phyloP scores from a whole-genome alignment of 1,139 yeast species.

The Pichia sp. region DNA sequence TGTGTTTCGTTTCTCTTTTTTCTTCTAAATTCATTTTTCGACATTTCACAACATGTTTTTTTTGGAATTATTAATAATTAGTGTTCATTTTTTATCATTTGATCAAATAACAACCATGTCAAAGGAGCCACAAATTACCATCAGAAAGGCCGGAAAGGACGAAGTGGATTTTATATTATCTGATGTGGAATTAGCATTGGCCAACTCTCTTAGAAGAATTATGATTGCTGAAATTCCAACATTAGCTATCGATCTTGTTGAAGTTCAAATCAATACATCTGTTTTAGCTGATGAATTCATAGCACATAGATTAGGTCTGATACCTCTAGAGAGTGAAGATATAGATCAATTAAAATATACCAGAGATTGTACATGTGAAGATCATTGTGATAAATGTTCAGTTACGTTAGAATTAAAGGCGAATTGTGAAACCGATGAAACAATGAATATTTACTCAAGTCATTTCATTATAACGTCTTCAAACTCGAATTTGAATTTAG shows the following conservation, averaged over 20 bases:
- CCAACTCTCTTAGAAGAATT: constrained; percentile 85
- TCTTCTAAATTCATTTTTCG: not conserved
- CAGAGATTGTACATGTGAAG: constrained; percentile 96
- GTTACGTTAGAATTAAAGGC: constrained; percentile 84
- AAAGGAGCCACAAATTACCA: constrained; percentile 73
- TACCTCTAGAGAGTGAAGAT: constrained; percentile 81
- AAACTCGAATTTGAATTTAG: constrained; percentile 43
- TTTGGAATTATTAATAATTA: not conserved
- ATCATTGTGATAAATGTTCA: constrained; percentile 91
- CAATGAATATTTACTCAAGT: constrained; percentile 84
- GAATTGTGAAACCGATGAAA: constrained; percentile 78
- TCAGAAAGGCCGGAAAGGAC: constrained; percentile 77
- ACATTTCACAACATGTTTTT: not conserved
- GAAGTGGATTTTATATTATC: constrained; percentile 85
- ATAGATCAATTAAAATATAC: constrained; percentile 77
- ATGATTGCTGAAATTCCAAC: constrained; percentile 98
- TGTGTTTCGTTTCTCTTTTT: not conserved
- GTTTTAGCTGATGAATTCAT: constrained; percentile 96
- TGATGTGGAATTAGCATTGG: constrained; percentile 84
- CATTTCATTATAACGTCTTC: constrained; percentile 58
- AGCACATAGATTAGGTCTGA: constrained; percentile 85
- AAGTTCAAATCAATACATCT: constrained; percentile 85
- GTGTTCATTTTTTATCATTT: not conserved
- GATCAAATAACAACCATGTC: constrained; percentile 6
- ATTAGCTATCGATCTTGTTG: constrained; percentile 90